A percentile compares a stretch with the other conserved stretches of the same genome.
Conservation (phyloP, 2,329 filamentous ascomycete species). For the Aspergillus proliferans region DNA sequence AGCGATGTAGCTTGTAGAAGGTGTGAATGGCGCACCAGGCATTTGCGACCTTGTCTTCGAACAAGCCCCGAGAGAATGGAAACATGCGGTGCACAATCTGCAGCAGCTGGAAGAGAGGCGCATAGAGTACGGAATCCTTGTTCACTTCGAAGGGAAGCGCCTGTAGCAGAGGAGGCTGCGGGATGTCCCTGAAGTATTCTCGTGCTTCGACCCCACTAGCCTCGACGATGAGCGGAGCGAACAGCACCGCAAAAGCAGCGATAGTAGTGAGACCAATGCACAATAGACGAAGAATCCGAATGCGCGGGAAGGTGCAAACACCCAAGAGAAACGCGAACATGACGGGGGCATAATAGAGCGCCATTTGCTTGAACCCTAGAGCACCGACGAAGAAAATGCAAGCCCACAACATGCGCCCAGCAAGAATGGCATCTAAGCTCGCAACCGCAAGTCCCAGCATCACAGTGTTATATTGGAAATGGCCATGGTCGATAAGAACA, state of each 20-base stretch:
- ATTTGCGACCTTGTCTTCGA: conserved; percentile 98
- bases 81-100: conserved; percentile 92
- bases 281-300: conserved; percentile 63
- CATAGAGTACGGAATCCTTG: conserved; percentile 63
- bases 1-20: conserved; percentile 75
- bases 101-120: conserved; percentile 67
- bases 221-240: conserved; percentile 69
- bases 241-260: conserved; percentile 65
- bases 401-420: conserved; percentile 77
- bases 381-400: conserved; percentile 90
- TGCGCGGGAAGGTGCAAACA: conserved; percentile 68
- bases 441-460: conserved; percentile 91
- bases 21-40: conserved; percentile 94
- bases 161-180: conserved; percentile 57
- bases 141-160: conserved; percentile 56
- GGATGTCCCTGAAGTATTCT: conserved; percentile 55
- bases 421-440: conserved; percentile 80
- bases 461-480: conserved; percentile 97
- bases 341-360: conserved; percentile 88
- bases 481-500: conserved; percentile 89
- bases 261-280: conserved; percentile 69
- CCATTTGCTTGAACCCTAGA: conserved; percentile 99
- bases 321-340: conserved; percentile 90
- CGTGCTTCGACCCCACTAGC: conserved; percentile 62
- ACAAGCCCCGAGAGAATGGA: conserved; percentile 88